phyloP scores from a whole-genome alignment of 306 rosid species.

The Dryas alaskensis region DNA sequence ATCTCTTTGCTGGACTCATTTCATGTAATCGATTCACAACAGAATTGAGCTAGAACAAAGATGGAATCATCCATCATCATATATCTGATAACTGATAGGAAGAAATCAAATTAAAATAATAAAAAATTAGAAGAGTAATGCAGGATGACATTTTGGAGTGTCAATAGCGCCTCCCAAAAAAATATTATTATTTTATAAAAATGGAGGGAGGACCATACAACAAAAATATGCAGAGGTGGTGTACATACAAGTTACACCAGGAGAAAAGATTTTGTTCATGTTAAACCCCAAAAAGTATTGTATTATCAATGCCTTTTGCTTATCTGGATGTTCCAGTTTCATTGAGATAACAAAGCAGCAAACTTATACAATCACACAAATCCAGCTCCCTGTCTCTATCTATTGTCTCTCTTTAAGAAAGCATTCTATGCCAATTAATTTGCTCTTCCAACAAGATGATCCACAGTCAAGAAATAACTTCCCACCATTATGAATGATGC shows the following conservation, averaged over 20 bases:
- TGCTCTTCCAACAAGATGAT: slow-evolving; percentile 40
- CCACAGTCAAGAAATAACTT: slow-evolving; percentile 61
- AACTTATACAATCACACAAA: neutral
- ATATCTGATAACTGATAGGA: neutral
- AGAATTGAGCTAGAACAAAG: slow-evolving; percentile 59
- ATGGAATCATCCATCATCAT: slow-evolving; percentile 23
- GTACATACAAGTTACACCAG: no score
- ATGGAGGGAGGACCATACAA: no score
- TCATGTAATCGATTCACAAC: slow-evolving; percentile 55
- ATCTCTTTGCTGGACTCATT: slow-evolving; percentile 69
- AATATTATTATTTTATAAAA: no score
- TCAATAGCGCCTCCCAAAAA: no score
- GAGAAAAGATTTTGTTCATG: no score
- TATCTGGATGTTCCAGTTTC: neutral
- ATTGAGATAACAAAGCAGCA: neutral
- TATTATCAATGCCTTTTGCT: neutral
- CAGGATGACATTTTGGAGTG: no score
- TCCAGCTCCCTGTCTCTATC: neutral
- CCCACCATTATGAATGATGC: slow-evolving; percentile 69
- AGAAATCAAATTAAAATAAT: neutral
- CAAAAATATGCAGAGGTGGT: no score
- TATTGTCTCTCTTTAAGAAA: neutral
- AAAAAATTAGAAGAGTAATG: no score
- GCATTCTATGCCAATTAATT: slow-evolving; percentile 12
- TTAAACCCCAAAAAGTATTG: neutral